phyloP scores from a whole-genome alignment of 805 yeast species.

The Candida dajiaensis region DNA sequence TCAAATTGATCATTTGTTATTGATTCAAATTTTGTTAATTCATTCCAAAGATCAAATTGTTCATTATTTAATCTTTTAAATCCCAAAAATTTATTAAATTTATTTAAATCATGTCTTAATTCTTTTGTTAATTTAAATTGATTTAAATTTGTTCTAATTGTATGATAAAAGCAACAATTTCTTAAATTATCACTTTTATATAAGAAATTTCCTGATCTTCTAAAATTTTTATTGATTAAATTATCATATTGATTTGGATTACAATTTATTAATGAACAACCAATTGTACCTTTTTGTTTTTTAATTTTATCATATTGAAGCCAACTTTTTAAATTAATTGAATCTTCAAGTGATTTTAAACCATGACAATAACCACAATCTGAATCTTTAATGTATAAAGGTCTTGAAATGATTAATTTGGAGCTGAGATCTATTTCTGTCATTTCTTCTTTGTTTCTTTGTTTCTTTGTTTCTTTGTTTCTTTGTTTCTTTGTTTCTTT shows the following conservation, averaged over 20 bases:
- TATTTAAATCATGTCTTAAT: constrained; percentile 56
- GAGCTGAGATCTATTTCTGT: background rate
- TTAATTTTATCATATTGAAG: constrained; percentile 9
- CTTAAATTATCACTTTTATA: constrained; percentile 64
- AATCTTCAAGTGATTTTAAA: constrained; percentile 20
- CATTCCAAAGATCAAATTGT: constrained; percentile 26
- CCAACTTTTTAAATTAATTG: constrained; percentile 34
- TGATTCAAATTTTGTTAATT: constrained; percentile 27
- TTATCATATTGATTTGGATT: constrained; percentile 51
- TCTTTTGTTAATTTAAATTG: constrained; percentile 53
- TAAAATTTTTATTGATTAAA: constrained; percentile 66
- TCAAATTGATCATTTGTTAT: constrained; percentile 22
- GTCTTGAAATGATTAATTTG: constrained; percentile 37
- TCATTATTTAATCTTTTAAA: constrained; percentile 4
- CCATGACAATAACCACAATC: constrained; percentile 71
- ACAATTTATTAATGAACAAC: constrained; percentile 39
- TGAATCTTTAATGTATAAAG: constrained; percentile 36
- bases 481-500: background rate
- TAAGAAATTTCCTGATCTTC: constrained; percentile 69
- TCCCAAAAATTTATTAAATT: constrained; percentile 35
- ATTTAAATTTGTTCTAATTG: constrained; percentile 57
- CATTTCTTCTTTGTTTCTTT: background rate
- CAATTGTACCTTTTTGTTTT: constrained; percentile 25
- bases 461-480: background rate
- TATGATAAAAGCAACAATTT: constrained; percentile 74